Base-by-base conservation (phyloP, 1,139 yeast genomes). In the Taiozyma sp. region DNA sequence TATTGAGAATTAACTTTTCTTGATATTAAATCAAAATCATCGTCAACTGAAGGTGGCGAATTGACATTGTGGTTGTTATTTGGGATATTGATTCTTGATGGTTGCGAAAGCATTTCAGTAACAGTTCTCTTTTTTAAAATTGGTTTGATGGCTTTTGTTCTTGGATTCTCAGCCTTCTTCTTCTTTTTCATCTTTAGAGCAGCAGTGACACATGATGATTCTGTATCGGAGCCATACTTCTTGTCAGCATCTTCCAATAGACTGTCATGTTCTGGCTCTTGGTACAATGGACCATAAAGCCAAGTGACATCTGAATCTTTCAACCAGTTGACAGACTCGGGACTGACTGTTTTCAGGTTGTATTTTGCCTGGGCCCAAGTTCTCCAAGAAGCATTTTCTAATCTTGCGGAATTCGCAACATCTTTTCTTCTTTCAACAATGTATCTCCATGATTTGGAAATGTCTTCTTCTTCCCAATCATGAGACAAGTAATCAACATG, bases 401-500 rank as follows among this genome's bases (percentile, higher is more conserved):
- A 70, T 57, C 95, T 73, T 4, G 85, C 71, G 22, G 74, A 68
- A 62, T 81, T 81, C 21, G 89, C 88, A 28, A 83, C 82, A 61
- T 82, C 86, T 56, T 87, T 86, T 49, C 96, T 79, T 61, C 88
- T 84, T 56, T 83, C 72, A 45, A 89, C 91, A 54, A 93, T 87
- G 66, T 93, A 93, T 57, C 97, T 77, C 99, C 99, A 93, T 40
- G 96, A 88, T 59, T 88, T 88, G 14, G 96, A 87, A 42, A 93
- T 88, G 66, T 93, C 99, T 6, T 83, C 74, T 58, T 91, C 98
- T 62, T 89, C 89, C 99, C 99, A 93, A 65, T 93, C 80, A 65
- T 93, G 97, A 6, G 97, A 88, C 44, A 93, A 75, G 67, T 93
- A 93, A 70, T 93, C 99, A 16, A 93, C 99, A 64, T 91, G 97